Percentiles rank a stretch among this genome's conserved stretches.
phyloP scores from a whole-genome alignment of 352 stramenopile species.

The Phytopythium litorale region DNA sequence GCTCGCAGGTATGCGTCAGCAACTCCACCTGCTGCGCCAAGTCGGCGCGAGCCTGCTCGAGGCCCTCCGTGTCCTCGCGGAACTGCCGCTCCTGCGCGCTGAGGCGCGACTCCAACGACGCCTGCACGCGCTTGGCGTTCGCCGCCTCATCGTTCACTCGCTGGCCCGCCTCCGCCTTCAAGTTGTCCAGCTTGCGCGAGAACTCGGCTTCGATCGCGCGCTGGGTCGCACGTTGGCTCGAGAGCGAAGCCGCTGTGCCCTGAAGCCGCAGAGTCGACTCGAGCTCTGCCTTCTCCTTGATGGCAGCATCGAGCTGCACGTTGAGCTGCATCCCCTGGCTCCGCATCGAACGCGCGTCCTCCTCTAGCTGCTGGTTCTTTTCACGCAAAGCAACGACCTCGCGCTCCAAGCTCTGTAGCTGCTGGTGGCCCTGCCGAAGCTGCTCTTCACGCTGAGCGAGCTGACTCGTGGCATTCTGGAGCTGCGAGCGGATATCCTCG shows the following conservation, averaged over 20 bases:
- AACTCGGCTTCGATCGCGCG: conserved; percentile 25
- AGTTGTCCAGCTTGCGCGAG: conserved; percentile 35
- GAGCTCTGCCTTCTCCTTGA: conserved; percentile 34
- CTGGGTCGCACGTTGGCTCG: conserved; percentile 18
- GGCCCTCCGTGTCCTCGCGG: conserved; percentile 14
- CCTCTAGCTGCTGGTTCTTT: conserved; percentile 29
- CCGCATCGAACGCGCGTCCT: conserved; percentile 26
- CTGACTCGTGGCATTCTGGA: conserved; percentile 34
- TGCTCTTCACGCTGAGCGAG: conserved; percentile 43
- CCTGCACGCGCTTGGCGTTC: conserved; percentile 40
- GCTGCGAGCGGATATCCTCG: conserved; percentile 37
- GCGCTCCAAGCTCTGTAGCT: conserved; percentile 29
- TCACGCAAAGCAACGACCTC: conserved; percentile 26
- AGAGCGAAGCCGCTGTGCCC: conserved; percentile 7
- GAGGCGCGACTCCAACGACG: conserved; percentile 25
- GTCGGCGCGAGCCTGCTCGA: conserved; percentile 22
- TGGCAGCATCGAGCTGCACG: conserved; percentile 26
- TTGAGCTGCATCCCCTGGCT: conserved; percentile 28
- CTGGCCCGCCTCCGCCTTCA: conserved; percentile 31
- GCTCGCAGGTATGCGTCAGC: conserved; percentile 18
- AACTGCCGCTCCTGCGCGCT: conserved; percentile 19
- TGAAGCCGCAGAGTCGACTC: conserved; percentile 21
- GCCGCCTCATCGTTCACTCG: conserved; percentile 39
- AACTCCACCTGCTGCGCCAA: conserved; percentile 23
- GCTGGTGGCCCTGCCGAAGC: conserved; percentile 37